Evolutionary conservation across 2,329 filamentous ascomycete species (phyloP).

Genomic region (Aspergillus neotritici): DNA sequence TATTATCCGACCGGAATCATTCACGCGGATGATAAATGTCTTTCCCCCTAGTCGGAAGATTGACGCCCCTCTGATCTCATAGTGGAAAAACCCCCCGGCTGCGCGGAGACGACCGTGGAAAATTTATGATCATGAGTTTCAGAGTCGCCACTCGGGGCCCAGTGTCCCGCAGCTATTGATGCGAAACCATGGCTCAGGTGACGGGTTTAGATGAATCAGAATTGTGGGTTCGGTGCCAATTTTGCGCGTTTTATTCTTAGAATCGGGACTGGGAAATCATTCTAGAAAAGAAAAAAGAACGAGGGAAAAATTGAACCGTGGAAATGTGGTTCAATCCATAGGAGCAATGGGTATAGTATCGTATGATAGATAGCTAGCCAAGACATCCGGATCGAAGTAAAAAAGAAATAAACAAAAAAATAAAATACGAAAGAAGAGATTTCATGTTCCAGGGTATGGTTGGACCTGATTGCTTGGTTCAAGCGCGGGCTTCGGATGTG

Average conservation of each 20-base stretch:
- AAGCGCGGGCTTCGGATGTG: slow-evolving; percentile 14
- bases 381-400: neutral
- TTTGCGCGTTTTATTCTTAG: neutral
- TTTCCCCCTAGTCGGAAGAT: too few species aligned
- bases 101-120: too few species aligned
- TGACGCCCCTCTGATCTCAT: slow-evolving; percentile 2
- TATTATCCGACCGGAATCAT: too few species aligned
- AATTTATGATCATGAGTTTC: neutral
- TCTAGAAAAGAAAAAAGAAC: too few species aligned
- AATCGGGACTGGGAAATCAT: too few species aligned
- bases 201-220: slow-evolving; percentile 3
- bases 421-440: neutral
- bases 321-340: too few species aligned
- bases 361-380: too few species aligned
- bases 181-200: slow-evolving; percentile 11
- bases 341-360: slow-evolving; percentile 1
- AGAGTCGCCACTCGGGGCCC: slow-evolving; percentile 10
- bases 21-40: too few species aligned
- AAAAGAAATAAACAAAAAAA: neutral
- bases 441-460: slow-evolving; percentile 35
- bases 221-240: slow-evolving; percentile 2
- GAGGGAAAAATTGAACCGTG: too few species aligned
- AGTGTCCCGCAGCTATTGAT: slow-evolving; percentile 6
- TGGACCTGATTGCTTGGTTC: slow-evolving; percentile 18
- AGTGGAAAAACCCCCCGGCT: neutral